Percentiles rank a stretch among this genome's conserved stretches.
Evolutionary conservation across 768 basidiomycete genomes (phyloP).

Genomic region (Nevesoporus exiguus): DNA sequence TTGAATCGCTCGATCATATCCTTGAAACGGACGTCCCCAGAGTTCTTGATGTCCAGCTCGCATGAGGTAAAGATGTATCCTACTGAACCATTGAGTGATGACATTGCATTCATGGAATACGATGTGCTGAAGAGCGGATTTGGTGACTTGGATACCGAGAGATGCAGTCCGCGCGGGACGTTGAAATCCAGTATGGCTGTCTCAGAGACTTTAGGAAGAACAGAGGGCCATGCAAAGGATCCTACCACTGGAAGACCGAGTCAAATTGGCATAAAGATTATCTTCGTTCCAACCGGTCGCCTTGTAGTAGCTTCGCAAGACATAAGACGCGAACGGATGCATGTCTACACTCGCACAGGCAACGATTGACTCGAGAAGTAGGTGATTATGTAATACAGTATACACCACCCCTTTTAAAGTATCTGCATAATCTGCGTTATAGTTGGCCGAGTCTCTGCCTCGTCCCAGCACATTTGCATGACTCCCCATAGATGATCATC

Average conservation of each 20-base stretch:
- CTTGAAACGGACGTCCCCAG: slow-evolving; percentile 74
- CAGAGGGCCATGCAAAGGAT: slow-evolving; percentile 8
- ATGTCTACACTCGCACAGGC: slow-evolving; percentile 34
- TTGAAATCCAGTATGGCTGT: slow-evolving; percentile 89
- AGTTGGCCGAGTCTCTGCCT: slow-evolving; percentile 37
- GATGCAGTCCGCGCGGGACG: slow-evolving; percentile 76
- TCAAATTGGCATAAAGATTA: slow-evolving; percentile 87
- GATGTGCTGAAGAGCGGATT: slow-evolving; percentile 87
- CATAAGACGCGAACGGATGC: slow-evolving; percentile 87
- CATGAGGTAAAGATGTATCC: slow-evolving; percentile 94
- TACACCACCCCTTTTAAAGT: background rate
- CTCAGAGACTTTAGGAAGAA: slow-evolving; percentile 5
- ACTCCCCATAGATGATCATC: slow-evolving; percentile 46
- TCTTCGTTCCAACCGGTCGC: slow-evolving; percentile 98
- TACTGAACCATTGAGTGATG: slow-evolving; percentile 87
- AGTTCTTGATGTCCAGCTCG: slow-evolving; percentile 66
- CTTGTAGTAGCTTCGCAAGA: slow-evolving; percentile 84
- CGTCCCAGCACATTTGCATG: slow-evolving; percentile 43
- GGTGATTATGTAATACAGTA: slow-evolving; percentile 15
- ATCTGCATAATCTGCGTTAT: slow-evolving; percentile 35
- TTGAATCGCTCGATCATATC: slow-evolving; percentile 88
- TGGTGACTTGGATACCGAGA: slow-evolving; percentile 83
- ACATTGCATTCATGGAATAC: slow-evolving; percentile 90
- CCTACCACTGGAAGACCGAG: slow-evolving; percentile 82
- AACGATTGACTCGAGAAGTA: background rate